Percentiles rank a stretch among this genome's conserved stretches.
Evolutionary conservation across 345 rosid species (phyloP).

Genomic region (Salix viminalis): DNA sequence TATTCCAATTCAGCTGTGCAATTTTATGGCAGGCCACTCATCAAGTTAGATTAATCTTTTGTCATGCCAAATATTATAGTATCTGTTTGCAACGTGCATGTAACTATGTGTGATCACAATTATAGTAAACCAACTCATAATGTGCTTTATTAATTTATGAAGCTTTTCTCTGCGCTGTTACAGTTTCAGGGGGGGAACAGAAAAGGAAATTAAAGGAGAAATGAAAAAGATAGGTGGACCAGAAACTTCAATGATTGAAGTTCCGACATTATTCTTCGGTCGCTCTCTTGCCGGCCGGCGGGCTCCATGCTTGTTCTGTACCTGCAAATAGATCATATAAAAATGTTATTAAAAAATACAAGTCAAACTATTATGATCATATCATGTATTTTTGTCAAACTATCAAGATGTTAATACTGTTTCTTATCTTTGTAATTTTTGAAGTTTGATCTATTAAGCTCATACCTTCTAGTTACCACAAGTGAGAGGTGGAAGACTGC

Average conservation of each 20-base stretch:
- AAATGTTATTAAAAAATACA: background rate
- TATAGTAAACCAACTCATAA: background rate
- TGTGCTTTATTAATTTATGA: background rate
- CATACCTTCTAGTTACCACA: conserved; percentile 24
- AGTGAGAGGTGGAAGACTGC: conserved; percentile 56
- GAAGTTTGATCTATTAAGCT: background rate
- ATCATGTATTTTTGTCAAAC: background rate
- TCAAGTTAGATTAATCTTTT: too few species aligned
- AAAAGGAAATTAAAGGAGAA: background rate
- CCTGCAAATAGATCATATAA: background rate
- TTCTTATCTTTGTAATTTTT: background rate
- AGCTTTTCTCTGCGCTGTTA: background rate
- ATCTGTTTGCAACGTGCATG: background rate
- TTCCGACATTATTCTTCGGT: background rate
- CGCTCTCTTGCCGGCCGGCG: background rate
- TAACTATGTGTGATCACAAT: background rate
- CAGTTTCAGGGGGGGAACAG: background rate
- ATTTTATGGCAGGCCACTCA: too few species aligned
- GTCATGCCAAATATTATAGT: too few species aligned
- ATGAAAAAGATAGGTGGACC: background rate
- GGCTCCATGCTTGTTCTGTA: background rate
- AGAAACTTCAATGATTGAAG: background rate
- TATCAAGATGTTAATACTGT: background rate
- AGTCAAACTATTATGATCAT: background rate
- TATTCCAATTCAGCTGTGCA: too few species aligned